phyloP scores from a whole-genome alignment of 2,329 filamentous ascomycete genomes.

The Ceratocystiopsis minuta region DNA sequence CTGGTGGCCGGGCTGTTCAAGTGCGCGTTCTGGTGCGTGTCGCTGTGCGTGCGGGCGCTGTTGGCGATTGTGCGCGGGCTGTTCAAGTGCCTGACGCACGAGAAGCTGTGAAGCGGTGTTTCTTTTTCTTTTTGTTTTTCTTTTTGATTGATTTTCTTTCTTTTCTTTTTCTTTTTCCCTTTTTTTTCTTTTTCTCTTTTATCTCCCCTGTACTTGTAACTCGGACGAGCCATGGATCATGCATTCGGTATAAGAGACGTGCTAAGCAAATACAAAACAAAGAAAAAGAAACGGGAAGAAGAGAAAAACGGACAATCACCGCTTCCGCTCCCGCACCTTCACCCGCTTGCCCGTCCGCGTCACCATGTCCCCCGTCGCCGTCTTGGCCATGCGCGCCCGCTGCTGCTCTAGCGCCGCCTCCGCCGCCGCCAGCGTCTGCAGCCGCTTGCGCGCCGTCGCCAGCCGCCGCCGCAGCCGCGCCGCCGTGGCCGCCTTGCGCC shows the following conservation, averaged over 20 bases:
- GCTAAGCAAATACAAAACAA: too few species aligned
- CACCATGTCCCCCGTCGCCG: slow-evolving; percentile 38
- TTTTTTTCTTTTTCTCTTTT: not conserved
- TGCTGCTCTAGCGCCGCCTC: slow-evolving; percentile 41
- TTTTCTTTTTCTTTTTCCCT: not conserved
- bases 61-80: slow-evolving; percentile 30
- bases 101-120: slow-evolving; percentile 18
- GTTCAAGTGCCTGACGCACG: slow-evolving; percentile 29
- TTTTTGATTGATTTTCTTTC: not conserved
- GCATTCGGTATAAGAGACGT: too few species aligned
- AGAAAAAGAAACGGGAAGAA: not conserved
- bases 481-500: slow-evolving; percentile 21
- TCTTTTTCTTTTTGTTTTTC: not conserved
- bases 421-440: slow-evolving; percentile 34
- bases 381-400: slow-evolving; percentile 47
- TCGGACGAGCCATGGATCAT: too few species aligned
- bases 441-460: slow-evolving; percentile 32
- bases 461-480: slow-evolving; percentile 31
- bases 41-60: slow-evolving; percentile 35
- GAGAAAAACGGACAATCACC: slow-evolving; percentile 18
- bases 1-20: slow-evolving; percentile 37
- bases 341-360: slow-evolving; percentile 44
- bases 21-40: slow-evolving; percentile 38
- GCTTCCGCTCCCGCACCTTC: slow-evolving; percentile 44
- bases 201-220: not conserved